A percentile compares a stretch with the other conserved stretches of the same genome.
phyloP scores from a whole-genome alignment of 73 alveolate genomes.

The Paramecium biaurelia region DNA sequence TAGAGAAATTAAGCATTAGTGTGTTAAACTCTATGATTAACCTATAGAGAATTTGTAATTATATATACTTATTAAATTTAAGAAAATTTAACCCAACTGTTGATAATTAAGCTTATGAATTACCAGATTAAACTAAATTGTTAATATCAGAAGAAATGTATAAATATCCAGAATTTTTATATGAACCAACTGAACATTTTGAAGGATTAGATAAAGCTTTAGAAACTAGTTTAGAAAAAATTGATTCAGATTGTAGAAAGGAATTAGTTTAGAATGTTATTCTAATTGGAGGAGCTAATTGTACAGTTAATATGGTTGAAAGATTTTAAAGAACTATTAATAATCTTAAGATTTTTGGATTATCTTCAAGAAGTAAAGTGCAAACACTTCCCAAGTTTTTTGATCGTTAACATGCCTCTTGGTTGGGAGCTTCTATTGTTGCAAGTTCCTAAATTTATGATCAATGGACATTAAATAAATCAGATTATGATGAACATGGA shows the following conservation, averaged over 20 bases:
- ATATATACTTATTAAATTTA: no score
- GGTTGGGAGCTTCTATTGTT: constrained; percentile 63
- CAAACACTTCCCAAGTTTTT: constrained; percentile 17
- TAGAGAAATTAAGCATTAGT: constrained; percentile 43
- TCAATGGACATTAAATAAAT: constrained; percentile 38
- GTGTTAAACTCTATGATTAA: constrained; percentile 26
- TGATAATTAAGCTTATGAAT: constrained; percentile 54
- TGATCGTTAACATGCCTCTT: constrained; percentile 57
- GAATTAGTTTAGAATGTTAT: constrained; percentile 54
- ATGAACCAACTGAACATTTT: neutral
- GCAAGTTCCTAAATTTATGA: constrained; percentile 51
- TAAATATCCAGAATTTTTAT: constrained; percentile 47
- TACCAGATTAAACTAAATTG: constrained; percentile 52
- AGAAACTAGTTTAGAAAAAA: constrained; percentile 40
- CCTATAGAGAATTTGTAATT: neutral
- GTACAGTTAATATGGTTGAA: constrained; percentile 51
- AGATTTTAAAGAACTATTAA: constrained; percentile 54
- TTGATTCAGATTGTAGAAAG: constrained; percentile 55
- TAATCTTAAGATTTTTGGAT: neutral
- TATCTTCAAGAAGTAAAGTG: constrained; percentile 49
- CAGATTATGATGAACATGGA: constrained; percentile 67
- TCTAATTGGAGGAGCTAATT: constrained; percentile 49
- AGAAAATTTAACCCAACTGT: constrained; percentile 64
- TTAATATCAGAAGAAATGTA: constrained; percentile 41
- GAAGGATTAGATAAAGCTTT: constrained; percentile 52